Evolutionary conservation across 2,329 filamentous ascomycete species (phyloP), one percentile per base, ranked within the genome.

Genomic region (Cryoendolithus antarcticus): DNA sequence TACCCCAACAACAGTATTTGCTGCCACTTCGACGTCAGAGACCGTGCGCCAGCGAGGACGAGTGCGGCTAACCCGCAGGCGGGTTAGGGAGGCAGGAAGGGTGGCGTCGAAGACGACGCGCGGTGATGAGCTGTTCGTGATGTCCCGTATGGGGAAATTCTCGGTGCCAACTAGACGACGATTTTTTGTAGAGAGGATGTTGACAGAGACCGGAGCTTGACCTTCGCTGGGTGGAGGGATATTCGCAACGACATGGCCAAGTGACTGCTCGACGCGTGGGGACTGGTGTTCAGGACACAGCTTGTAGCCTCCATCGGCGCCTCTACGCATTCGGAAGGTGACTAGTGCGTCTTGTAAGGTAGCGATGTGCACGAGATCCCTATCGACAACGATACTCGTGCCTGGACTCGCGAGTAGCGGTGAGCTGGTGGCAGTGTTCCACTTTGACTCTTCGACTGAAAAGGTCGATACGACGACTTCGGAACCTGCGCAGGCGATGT

Each of bases 261-360:
- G 36, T 6, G 48, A 35, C 9, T 30, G 19, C 24, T 54, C 47
- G 1, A 47, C 49, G 15, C 45, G 38, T 2, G 53, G 51, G 6
- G 44, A 48, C 19, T 43, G 43, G 9, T 29, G 51, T 38, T 32
- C 58, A 41, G 40, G 59, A 50, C 38, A 24, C 9, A 53, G 43
- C 21, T 53, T 52, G 1, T 47, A 45, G 6, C 54, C 53, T 29
- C 54, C 49, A 4, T 38, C 52, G 47, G 37, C 60, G 53, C 63
- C 9, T 54, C 59, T 56, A 49, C 30, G 49, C 4, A 46, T 60
- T 45, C 64, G 55, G 29, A 70, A 64, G 12, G 67, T 62, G 24
- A 71, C 55, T 7, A 75, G 60, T 0, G 73, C 77, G 44, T 77
- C 69, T 31, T 61, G 56, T 2, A 63, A 54, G 1, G 72, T 77